A percentile compares a stretch with the other conserved stretches of the same genome.
phyloP scores from a whole-genome alignment of 495 filamentous ascomycete genomes.

The Penicillium macrosclerotiorum region DNA sequence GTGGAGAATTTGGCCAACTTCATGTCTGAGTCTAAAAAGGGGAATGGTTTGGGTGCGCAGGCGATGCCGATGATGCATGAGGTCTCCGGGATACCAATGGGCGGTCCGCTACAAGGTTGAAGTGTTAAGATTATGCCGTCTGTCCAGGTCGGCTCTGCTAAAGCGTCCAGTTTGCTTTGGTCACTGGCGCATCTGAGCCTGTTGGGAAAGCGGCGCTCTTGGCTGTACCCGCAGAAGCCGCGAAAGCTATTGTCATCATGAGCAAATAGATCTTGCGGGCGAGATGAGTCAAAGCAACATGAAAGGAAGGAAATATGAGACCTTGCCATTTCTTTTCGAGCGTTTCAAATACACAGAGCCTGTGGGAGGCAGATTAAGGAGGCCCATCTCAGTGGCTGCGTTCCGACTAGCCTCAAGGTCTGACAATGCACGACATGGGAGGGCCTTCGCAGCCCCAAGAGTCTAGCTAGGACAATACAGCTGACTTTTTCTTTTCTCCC shows the following conservation, averaged over 20 bases:
- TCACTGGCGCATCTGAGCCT: not conserved
- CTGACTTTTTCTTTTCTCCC: constrained; percentile 23
- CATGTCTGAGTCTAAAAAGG: constrained; percentile 12
- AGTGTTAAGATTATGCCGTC: not conserved
- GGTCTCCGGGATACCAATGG: constrained; percentile 13
- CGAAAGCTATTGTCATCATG: not conserved
- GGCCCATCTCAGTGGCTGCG: constrained; percentile 8
- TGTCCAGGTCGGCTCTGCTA: not conserved
- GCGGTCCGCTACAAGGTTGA: not conserved
- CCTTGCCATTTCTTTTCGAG: not conserved
- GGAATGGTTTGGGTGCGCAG: not conserved
- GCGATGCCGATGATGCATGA: constrained; percentile 14
- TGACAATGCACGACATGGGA: constrained; percentile 27
- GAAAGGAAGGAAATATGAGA: not conserved
- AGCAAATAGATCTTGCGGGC: not conserved
- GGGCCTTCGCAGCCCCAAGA: not conserved
- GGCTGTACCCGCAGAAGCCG: no score
- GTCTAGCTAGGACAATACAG: constrained; percentile 8
- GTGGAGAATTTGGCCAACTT: not conserved
- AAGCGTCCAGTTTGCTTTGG: not conserved
- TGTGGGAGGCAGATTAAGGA: constrained; percentile 1
- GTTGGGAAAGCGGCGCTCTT: not conserved
- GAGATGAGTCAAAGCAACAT: not conserved
- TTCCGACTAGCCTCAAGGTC: constrained; percentile 16
- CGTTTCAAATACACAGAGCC: constrained; percentile 11